phyloP scores from a whole-genome alignment of 2,329 filamentous ascomycete species.

The Tolypocladium tundrense region DNA sequence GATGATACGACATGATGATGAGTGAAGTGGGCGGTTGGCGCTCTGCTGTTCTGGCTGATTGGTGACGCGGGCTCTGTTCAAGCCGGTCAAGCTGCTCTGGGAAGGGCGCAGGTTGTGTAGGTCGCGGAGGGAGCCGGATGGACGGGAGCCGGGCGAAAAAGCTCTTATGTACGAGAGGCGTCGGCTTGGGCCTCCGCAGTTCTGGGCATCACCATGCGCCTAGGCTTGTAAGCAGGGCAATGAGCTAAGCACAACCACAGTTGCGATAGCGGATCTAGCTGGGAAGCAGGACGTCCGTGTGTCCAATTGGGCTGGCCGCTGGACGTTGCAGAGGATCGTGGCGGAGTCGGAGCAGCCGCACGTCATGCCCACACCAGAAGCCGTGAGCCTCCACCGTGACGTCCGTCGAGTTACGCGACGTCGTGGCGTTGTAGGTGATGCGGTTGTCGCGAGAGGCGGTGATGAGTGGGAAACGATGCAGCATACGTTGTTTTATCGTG shows the following conservation, averaged over 20 bases:
- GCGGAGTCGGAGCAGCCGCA: neutral
- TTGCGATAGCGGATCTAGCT: neutral
- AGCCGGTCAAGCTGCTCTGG: neutral
- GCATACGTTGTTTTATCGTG: neutral
- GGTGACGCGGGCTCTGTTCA: neutral
- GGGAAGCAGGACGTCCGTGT: neutral
- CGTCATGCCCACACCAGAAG: neutral
- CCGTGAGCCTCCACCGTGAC: neutral
- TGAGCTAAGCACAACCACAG: neutral
- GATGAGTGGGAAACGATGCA: neutral
- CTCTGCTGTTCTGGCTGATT: neutral
- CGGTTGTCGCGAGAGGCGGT: neutral
- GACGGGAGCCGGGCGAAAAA: neutral
- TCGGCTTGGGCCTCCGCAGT: neutral
- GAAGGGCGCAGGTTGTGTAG: neutral
- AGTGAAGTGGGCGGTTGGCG: neutral
- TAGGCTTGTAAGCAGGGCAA: neutral
- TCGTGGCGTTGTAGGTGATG: neutral
- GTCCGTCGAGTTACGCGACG: neutral
- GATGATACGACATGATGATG: constrained; percentile 25
- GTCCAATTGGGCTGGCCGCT: neutral
- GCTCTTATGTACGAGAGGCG: neutral
- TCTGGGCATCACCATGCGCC: neutral
- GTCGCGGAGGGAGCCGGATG: neutral
- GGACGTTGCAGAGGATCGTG: neutral